Conservation (phyloP, 768 basidiomycete genomes). For the Ramaria rubella region DNA sequence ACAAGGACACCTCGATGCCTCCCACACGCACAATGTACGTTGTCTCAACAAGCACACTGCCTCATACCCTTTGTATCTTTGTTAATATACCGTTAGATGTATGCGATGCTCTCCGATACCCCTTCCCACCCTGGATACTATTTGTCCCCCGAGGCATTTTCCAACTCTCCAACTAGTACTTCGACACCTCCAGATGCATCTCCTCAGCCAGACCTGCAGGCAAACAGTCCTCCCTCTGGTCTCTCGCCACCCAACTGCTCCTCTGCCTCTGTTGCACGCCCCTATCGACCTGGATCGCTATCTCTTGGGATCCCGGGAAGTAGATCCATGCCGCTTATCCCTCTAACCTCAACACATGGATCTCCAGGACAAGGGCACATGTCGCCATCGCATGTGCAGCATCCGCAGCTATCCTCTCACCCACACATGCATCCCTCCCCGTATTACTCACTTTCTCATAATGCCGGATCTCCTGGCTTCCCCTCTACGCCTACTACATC, state of each 20-base stretch:
- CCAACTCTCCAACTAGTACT: constrained; percentile 4
- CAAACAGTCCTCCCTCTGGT: neutral
- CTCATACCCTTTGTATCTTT: neutral
- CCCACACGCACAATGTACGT: too few relatives aligned
- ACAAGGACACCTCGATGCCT: neutral
- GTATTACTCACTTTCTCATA: constrained; percentile 5
- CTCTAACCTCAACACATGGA: neutral
- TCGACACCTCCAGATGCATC: constrained; percentile 6
- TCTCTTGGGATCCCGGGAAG: neutral
- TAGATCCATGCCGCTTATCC: neutral
- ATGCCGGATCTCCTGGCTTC: neutral
- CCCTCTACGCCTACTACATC: constrained; percentile 9
- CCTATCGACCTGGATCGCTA: constrained; percentile 2
- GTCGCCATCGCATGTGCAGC: constrained; percentile 2
- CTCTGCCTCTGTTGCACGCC: neutral
- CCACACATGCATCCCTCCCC: constrained; percentile 10
- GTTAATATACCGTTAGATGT: neutral
- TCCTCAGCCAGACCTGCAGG: constrained; percentile 7
- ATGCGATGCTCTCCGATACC: neutral
- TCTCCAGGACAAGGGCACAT: constrained; percentile 1
- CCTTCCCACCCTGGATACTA: neutral
- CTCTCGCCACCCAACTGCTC: neutral
- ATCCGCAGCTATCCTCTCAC: constrained; percentile 1
- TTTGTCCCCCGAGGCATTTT: constrained; percentile 1
- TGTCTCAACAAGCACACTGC: neutral